A percentile compares a stretch with the other conserved stretches of the same genome.
phyloP scores from a whole-genome alignment of 352 stramenopile genomes.

The Thraustochytrium striatum region DNA sequence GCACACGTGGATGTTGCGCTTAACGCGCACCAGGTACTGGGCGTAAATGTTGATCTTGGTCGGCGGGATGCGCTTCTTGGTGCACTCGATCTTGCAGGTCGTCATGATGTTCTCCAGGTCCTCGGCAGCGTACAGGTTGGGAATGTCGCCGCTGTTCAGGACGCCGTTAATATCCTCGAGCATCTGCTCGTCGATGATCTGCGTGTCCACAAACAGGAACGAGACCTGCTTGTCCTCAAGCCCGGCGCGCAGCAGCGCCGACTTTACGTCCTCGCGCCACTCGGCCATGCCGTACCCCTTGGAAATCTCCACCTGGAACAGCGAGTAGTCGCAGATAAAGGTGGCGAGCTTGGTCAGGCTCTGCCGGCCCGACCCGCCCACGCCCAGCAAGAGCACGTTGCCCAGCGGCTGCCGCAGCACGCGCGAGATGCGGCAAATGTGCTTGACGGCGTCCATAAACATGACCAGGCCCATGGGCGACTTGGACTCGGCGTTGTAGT shows the following conservation, averaged over 20 bases:
- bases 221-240: slow-evolving; percentile 85
- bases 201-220: slow-evolving; percentile 89
- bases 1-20: slow-evolving; percentile 87
- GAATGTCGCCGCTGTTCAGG: slow-evolving; percentile 87
- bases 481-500: slow-evolving; percentile 62
- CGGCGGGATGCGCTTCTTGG: slow-evolving; percentile 77
- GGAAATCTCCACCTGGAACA: slow-evolving; percentile 86
- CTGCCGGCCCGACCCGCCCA: slow-evolving; percentile 84
- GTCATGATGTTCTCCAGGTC: slow-evolving; percentile 85
- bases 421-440: slow-evolving; percentile 54
- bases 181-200: slow-evolving; percentile 90
- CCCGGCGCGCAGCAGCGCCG: slow-evolving; percentile 74
- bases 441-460: slow-evolving; percentile 56
- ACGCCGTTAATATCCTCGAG: slow-evolving; percentile 92
- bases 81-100: slow-evolving; percentile 78
- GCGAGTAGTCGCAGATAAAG: slow-evolving; percentile 85
- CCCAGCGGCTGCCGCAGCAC: slow-evolving; percentile 62
- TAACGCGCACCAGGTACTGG: slow-evolving; percentile 84
- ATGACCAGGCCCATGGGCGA: slow-evolving; percentile 56
- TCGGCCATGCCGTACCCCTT: slow-evolving; percentile 86
- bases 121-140: slow-evolving; percentile 84
- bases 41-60: slow-evolving; percentile 91
- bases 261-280: slow-evolving; percentile 88
- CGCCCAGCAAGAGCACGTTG: slow-evolving; percentile 85
- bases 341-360: slow-evolving; percentile 80